Percentiles rank a stretch among this genome's conserved stretches.
Evolutionary conservation across 345 rosid species (phyloP).

Genomic region (Eucalyptus pauciflora): DNA sequence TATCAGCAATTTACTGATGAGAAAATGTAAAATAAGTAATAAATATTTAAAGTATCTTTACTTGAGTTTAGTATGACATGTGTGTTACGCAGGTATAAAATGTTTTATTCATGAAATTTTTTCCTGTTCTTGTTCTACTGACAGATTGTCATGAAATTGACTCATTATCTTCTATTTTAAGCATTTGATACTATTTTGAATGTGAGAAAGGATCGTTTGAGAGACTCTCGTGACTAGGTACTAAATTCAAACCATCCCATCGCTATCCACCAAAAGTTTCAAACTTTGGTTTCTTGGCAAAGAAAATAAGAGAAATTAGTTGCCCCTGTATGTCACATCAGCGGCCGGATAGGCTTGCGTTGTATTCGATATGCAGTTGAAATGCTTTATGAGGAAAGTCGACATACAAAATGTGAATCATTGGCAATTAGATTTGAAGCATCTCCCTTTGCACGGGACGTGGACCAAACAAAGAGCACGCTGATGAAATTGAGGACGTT

Average conservation of each 20-base stretch:
- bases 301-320: background rate
- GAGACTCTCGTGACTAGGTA: background rate
- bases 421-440: background rate
- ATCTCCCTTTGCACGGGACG: background rate
- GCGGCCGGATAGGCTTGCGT: background rate
- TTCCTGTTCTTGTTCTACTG: background rate
- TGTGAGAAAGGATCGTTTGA: background rate
- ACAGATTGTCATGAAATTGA: background rate
- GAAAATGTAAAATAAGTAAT: no score
- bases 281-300: background rate
- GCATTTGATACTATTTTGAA: background rate
- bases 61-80: no score
- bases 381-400: background rate
- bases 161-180: background rate
- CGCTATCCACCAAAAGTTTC: background rate
- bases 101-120: no score
- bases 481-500: background rate
- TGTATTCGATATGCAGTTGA: background rate
- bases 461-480: background rate
- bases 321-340: background rate
- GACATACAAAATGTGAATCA: background rate
- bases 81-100: no score
- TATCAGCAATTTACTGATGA: no score
- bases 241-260: background rate
- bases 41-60: no score